phyloP scores from a whole-genome alignment of 352 stramenopile genomes.

The Phytophthora cactorum region DNA sequence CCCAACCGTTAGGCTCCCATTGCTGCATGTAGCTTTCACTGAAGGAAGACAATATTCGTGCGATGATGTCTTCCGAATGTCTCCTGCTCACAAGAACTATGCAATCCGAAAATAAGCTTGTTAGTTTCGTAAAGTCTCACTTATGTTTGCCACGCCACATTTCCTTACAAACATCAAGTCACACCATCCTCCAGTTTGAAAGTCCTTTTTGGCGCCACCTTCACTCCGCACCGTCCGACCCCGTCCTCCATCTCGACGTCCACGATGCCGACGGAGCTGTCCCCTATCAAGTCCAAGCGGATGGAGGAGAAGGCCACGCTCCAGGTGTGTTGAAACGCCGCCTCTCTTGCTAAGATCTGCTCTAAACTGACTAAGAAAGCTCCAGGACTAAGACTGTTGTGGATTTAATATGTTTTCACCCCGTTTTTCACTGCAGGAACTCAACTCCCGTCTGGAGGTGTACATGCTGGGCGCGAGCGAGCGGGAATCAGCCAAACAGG shows the following conservation, averaged over 20 bases:
- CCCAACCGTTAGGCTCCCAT: no score
- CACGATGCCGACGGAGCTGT: slow-evolving; percentile 64
- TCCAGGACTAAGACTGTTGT: not conserved
- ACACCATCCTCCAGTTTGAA: slow-evolving; percentile 26
- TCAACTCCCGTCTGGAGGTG: slow-evolving; percentile 84
- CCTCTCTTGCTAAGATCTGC: not conserved
- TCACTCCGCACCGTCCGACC: not conserved
- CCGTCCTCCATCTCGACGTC: not conserved
- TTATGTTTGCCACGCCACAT: slow-evolving; percentile 20
- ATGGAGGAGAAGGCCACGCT: slow-evolving; percentile 85
- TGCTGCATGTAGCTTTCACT: no score
- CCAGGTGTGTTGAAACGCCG: slow-evolving; percentile 46
- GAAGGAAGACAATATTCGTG: no score
- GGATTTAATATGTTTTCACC: not conserved
- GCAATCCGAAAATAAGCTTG: slow-evolving; percentile 9
- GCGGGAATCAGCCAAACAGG: slow-evolving; percentile 77
- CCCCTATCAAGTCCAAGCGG: slow-evolving; percentile 86
- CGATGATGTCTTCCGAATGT: no score
- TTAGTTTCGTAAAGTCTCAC: not conserved
- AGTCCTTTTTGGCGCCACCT: slow-evolving; percentile 22
- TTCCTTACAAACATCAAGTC: slow-evolving; percentile 3
- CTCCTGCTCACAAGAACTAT: no score
- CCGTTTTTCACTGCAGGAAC: slow-evolving; percentile 44
- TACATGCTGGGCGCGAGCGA: slow-evolving; percentile 88
- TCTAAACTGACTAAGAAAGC: slow-evolving; percentile 6